A percentile compares a stretch with the other conserved stretches of the same genome.
Conservation (phyloP, 2,329 filamentous ascomycete genomes). For the Beauveria brongniartii region DNA sequence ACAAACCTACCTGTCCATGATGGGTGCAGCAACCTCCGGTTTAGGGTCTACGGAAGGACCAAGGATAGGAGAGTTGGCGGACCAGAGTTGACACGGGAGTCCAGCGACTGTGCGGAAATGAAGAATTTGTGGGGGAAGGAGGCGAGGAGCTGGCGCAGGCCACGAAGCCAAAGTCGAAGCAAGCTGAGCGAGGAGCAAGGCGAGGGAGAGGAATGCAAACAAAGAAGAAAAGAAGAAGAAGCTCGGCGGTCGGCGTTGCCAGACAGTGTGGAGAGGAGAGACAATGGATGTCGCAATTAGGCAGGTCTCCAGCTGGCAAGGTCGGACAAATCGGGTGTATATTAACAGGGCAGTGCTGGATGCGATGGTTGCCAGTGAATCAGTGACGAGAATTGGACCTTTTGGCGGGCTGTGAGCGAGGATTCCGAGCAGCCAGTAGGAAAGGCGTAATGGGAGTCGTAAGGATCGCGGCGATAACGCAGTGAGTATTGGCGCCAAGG, state of each 20-base stretch:
- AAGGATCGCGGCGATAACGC: neutral
- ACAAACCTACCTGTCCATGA: constrained; percentile 9
- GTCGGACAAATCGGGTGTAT: neutral
- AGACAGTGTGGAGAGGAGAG: neutral
- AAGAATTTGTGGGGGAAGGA: neutral
- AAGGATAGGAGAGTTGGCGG: neutral
- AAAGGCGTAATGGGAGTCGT: neutral
- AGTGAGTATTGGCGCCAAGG: neutral
- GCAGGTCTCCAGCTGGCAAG: neutral
- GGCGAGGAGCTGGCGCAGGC: neutral
- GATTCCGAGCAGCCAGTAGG: neutral
- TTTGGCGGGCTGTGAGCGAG: neutral
- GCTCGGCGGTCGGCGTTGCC: constrained; percentile 2
- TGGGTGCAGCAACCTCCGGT: constrained; percentile 3
- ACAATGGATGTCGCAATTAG: constrained; percentile 1
- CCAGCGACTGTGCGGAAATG: neutral
- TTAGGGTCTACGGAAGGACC: constrained; percentile 10
- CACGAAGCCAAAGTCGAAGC: neutral
- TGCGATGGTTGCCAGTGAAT: neutral
- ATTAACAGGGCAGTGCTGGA: neutral
- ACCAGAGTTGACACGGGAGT: neutral
- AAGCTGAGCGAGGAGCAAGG: neutral
- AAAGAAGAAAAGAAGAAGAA: neutral
- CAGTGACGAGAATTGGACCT: neutral
- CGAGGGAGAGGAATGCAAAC: neutral